Percentiles rank a stretch among this genome's conserved stretches.
These are phyloP conservation scores for Melaleuca alternifolia DNA, from an alignment of 345 rosid genomes.

Conservation along the genomic window DNA sequence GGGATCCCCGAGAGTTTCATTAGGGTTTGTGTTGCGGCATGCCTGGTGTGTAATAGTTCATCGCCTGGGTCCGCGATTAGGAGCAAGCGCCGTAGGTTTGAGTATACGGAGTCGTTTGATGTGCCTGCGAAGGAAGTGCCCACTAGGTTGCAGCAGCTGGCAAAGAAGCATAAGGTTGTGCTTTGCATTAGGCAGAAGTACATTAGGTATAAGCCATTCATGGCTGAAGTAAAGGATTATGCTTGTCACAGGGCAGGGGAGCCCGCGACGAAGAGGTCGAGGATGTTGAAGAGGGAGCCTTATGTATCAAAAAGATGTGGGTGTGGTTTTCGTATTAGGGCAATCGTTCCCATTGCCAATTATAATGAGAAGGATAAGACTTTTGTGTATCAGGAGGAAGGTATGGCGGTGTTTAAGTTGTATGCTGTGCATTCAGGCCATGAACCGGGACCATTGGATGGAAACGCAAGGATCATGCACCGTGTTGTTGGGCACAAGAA, in stretches of 20 bases:
- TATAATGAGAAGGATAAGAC: conserved; percentile 94
- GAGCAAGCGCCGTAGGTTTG: conserved; percentile 77
- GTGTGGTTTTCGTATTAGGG: conserved; percentile 93
- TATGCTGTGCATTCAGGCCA: conserved; percentile 99
- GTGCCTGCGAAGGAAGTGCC: conserved; percentile 97
- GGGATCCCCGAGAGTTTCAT: conserved; percentile 98
- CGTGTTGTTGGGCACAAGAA: conserved; percentile 89
- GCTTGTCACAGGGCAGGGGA: conserved; percentile 99
- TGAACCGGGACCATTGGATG: conserved; percentile 94
- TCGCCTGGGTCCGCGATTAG: conserved; percentile 65
- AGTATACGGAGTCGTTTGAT: conserved; percentile 91
- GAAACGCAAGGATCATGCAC: conserved; percentile 97
- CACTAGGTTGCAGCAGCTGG: conserved; percentile 72
- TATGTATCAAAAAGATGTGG: conserved; percentile 96
- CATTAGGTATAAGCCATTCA: conserved; percentile 91
- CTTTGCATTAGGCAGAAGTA: conserved; percentile 98
- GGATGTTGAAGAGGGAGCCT: conserved; percentile 92
- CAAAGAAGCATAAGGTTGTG: conserved; percentile 93
- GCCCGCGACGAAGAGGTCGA: conserved; percentile 77
- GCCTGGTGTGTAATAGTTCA: conserved; percentile 57
- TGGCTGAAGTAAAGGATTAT: conserved; percentile 99
- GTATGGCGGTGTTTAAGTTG: conserved; percentile 80
- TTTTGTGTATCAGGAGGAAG: conserved; percentile 94
- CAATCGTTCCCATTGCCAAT: conserved; percentile 87
- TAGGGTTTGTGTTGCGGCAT: conserved; percentile 90